Evolutionary conservation across 805 yeast species (phyloP), one percentile per base, ranked within the genome.

Genomic region (Nakazawaea pomicola): DNA sequence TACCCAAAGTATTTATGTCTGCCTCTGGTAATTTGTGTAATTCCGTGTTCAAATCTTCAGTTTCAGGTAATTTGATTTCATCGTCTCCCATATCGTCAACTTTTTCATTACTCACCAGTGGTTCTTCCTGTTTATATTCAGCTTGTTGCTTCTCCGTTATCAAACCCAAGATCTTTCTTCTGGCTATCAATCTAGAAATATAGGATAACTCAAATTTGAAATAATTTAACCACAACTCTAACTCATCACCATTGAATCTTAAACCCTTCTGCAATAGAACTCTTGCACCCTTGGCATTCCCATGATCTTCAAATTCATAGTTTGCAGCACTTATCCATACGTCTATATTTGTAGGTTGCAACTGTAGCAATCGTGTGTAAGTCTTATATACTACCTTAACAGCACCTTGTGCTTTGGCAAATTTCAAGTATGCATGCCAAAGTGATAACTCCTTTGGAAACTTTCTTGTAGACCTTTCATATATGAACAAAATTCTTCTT

Each of bases 301-400:
- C 85, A 60, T 93, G 88, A 21, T 75, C 76, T 51, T 91, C 96
- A 53, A 86, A 82, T 63, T 93, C 98, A 62, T 87, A 88, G 56
- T 86, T 86, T 23, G 97, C 96, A 18, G 96, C 97, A 53, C 87
- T 76, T 32, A 93, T 76, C 99, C 99, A 93, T 14, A 91, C 84
- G 51, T 82, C 84, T 2, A 88, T 76, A 55, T 90, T 85, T 32
- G 84, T 74, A n/a, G 99, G 98, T 57, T 93, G 98, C 48, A 89
- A 64, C 60, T 82, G 87, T 51, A 93, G 68, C 50, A 91, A 68
- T 44, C 78, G 76, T 5, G 90, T 80, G 59, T 89, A 87, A 6
- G 87, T 79, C 48, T 78, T 79, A 56, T 85, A 86, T 14, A 83
- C 76, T 40, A 78, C 78, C 53, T 80, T 82, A 47, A 83, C 77